Conservation (phyloP, 805 yeast genomes). For the Cyberlindnera maclurae region DNA sequence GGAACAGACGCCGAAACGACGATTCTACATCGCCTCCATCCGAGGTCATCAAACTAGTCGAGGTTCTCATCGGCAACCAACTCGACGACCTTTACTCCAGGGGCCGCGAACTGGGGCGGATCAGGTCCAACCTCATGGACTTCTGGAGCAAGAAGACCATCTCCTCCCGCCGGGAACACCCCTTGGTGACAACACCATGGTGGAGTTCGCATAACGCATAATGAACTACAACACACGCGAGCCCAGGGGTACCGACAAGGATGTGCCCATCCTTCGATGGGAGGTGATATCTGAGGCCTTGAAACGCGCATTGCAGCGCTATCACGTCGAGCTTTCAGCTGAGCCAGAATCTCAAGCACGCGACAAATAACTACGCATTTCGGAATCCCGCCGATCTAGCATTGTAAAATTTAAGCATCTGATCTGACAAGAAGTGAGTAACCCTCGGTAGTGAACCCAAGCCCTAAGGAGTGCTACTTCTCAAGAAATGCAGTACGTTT, state of each 20-base stretch:
- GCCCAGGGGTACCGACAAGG: slow-evolving; percentile 65
- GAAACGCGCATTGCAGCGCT: slow-evolving; percentile 57
- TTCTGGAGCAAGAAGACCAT: slow-evolving; percentile 60
- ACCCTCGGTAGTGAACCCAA: too few relatives aligned
- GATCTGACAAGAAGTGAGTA: too few relatives aligned
- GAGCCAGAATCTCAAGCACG: background rate
- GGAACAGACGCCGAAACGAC: slow-evolving; percentile 3
- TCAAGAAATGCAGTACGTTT: too few relatives aligned
- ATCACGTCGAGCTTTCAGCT: slow-evolving; percentile 50
- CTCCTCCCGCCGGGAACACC: slow-evolving; percentile 31
- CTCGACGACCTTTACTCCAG: slow-evolving; percentile 40
- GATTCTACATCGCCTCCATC: slow-evolving; percentile 54
- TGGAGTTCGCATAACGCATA: slow-evolving; percentile 55
- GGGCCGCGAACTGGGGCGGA: slow-evolving; percentile 59
- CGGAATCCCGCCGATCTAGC: too few relatives aligned
- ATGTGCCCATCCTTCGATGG: slow-evolving; percentile 57
- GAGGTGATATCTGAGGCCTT: slow-evolving; percentile 52
- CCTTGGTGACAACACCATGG: slow-evolving; percentile 30
- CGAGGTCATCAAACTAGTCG: slow-evolving; percentile 60
- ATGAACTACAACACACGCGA: slow-evolving; percentile 56
- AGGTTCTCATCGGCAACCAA: slow-evolving; percentile 47
- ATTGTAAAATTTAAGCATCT: too few relatives aligned
- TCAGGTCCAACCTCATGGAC: slow-evolving; percentile 58
- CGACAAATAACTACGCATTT: too few relatives aligned
- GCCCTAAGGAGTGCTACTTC: too few relatives aligned